A percentile compares a stretch with the other conserved stretches of the same genome.
These are phyloP conservation scores for Zasmidium angulare DNA, from an alignment of 2,329 filamentous ascomycete species.

Conservation along the genomic window DNA sequence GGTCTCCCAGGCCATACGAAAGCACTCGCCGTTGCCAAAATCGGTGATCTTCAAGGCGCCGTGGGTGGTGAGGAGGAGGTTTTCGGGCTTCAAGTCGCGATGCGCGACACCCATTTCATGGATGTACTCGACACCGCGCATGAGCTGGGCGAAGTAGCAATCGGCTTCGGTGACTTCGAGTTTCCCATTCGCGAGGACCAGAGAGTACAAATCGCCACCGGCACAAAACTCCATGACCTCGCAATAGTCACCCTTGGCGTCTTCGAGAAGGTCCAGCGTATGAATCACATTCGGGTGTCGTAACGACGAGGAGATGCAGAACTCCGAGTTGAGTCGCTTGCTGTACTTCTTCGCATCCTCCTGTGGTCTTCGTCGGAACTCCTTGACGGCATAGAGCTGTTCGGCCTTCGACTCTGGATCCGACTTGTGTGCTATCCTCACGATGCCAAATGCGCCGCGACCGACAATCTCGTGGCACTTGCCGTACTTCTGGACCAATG, in stretches of 20 bases:
- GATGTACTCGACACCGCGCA: conserved; percentile 98
- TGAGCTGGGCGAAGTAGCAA: conserved; percentile 98
- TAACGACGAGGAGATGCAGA: conserved; percentile 96
- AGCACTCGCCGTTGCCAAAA: conserved; percentile 98
- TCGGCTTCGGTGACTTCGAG: conserved; percentile 91
- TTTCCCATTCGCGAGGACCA: conserved; percentile 87
- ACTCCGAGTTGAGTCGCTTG: conserved; percentile 94
- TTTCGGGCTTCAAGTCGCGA: conserved; percentile 94
- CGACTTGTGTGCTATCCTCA: conserved; percentile 95
- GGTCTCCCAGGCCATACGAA: conserved; percentile 99
- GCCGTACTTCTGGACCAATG: conserved; percentile 92
- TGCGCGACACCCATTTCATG: conserved; percentile 99
- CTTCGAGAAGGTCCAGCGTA: conserved; percentile 90
- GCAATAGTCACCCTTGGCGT: conserved; percentile 95
- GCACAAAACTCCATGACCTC: conserved; percentile 99
- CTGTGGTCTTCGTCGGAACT: conserved; percentile 90
- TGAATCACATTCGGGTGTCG: conserved; percentile 98
- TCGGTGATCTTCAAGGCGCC: conserved; percentile 96
- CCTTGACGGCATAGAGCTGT: conserved; percentile 95
- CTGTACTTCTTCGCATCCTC: conserved; percentile 97
- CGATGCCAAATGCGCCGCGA: conserved; percentile 93
- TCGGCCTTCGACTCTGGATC: conserved; percentile 74
- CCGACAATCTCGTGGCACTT: conserved; percentile 98
- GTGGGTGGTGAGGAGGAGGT: conserved; percentile 86
- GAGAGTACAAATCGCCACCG: conserved; percentile 90